Conservation (phyloP, 73 alveolate species). For the Stentor roeselii region DNA sequence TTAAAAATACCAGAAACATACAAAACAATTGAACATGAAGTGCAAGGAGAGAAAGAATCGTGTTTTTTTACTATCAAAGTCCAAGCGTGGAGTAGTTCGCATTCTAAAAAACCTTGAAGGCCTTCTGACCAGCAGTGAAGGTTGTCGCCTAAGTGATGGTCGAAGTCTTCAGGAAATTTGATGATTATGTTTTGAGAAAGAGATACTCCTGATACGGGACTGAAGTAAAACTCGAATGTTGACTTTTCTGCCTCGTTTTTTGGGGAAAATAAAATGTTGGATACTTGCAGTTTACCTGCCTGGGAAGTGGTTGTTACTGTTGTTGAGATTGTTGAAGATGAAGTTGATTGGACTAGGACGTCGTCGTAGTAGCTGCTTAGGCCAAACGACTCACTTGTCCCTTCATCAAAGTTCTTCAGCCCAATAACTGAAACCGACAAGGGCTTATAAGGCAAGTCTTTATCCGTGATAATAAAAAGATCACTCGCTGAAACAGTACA, state of each 20-base stretch:
- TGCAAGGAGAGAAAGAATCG: not conserved
- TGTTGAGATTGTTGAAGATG: slow-evolving; percentile 17
- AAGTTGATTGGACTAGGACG: slow-evolving; percentile 30
- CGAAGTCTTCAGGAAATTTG: slow-evolving; percentile 42
- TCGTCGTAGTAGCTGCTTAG: slow-evolving; percentile 38
- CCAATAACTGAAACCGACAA: not conserved
- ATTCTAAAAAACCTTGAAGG: slow-evolving; percentile 18
- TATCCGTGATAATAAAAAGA: slow-evolving; percentile 16
- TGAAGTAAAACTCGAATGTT: slow-evolving; percentile 33
- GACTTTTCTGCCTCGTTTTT: slow-evolving; percentile 44
- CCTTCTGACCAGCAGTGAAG: slow-evolving; percentile 36
- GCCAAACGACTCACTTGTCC: slow-evolving; percentile 34
- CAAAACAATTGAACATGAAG: not conserved
- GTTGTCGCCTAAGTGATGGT: slow-evolving; percentile 46
- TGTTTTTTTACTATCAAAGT: not conserved
- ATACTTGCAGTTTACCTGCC: slow-evolving; percentile 28
- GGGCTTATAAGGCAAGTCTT: not conserved
- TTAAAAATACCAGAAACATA: slow-evolving; percentile 3
- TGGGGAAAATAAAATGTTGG: slow-evolving; percentile 36
- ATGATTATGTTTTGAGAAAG: slow-evolving; percentile 26
- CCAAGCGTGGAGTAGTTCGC: not conserved
- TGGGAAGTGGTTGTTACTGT: slow-evolving; percentile 19
- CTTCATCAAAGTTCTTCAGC: slow-evolving; percentile 24
- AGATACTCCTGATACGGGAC: slow-evolving; percentile 22
- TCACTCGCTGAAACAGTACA: slow-evolving; percentile 39